Percentiles rank a stretch among this genome's conserved stretches.
Conservation (phyloP, 208 protist genomes). For the Novymonas esmeraldas region DNA sequence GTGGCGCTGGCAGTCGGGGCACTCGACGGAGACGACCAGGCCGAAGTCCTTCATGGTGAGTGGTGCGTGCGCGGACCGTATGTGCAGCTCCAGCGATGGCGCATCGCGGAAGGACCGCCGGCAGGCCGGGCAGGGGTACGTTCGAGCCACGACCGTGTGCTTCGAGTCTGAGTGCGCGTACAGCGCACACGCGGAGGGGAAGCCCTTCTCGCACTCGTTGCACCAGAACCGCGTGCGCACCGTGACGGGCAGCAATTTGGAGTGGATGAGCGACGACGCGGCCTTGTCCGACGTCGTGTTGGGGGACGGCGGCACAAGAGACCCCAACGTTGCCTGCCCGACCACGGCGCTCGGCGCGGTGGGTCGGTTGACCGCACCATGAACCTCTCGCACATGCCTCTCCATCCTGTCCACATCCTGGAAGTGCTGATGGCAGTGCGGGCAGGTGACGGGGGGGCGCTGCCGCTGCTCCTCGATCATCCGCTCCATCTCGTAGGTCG, state of each 20-base stretch:
- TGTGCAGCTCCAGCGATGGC: conserved; percentile 68
- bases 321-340: background rate
- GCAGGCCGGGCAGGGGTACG: conserved; percentile 81
- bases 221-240: conserved; percentile 74
- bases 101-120: conserved; percentile 73
- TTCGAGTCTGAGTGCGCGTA: conserved; percentile 63
- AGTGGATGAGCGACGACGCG: background rate
- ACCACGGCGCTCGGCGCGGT: background rate
- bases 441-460: conserved; percentile 38
- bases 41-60: conserved; percentile 48
- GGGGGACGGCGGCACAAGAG: background rate
- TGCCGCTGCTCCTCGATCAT: conserved; percentile 49
- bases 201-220: conserved; percentile 76
- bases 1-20: conserved; percentile 55
- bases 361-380: conserved; percentile 15
- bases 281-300: background rate
- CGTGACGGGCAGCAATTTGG: conserved; percentile 15
- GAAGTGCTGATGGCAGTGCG: conserved; percentile 53
- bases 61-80: conserved; percentile 66
- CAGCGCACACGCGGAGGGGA: conserved; percentile 49
- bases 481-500: conserved; percentile 74
- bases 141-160: conserved; percentile 47
- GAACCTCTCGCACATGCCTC: conserved; percentile 53
- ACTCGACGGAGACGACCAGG: conserved; percentile 46
- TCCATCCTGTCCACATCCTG: conserved; percentile 30